Evolutionary conservation across 208 protist genomes (phyloP).

Genomic region (Wallacemonas sp.): DNA sequence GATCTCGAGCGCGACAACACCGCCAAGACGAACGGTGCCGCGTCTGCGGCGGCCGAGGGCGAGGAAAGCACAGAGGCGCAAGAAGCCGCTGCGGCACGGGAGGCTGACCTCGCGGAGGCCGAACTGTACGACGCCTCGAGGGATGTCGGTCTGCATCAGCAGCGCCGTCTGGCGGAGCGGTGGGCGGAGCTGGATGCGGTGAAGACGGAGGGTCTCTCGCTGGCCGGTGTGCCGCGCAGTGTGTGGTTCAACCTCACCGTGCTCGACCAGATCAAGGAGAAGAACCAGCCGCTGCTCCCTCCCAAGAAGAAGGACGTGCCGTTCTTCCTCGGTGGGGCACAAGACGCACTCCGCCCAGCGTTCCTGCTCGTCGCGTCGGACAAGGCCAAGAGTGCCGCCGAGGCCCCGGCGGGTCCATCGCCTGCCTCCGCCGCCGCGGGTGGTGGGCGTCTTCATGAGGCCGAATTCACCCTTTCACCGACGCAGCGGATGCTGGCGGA

Average conservation of each 20-base stretch:
- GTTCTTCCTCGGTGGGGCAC: conserved; percentile 88
- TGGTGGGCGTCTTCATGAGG: conserved; percentile 23
- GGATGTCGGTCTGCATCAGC: conserved; percentile 62
- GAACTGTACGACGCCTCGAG: conserved; percentile 65
- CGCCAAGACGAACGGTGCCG: conserved; percentile 17
- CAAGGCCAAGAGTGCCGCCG: background rate
- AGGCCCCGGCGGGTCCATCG: background rate
- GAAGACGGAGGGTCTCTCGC: conserved; percentile 52
- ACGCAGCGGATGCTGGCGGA: conserved; percentile 70
- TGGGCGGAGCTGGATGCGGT: conserved; percentile 57
- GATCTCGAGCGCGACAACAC: conserved; percentile 22
- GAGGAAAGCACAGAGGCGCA: conserved; percentile 3
- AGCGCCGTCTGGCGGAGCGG: conserved; percentile 31
- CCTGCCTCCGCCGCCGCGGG: background rate
- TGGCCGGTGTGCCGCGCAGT: conserved; percentile 66
- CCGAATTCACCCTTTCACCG: conserved; percentile 43
- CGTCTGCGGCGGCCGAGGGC: too few relatives aligned
- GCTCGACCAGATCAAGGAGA: conserved; percentile 88
- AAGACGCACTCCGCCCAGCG: conserved; percentile 73
- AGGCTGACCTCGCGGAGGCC: conserved; percentile 37
- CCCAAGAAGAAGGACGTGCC: conserved; percentile 91
- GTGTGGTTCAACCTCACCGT: conserved; percentile 85
- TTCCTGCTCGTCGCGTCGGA: conserved; percentile 72
- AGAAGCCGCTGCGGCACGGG: conserved; percentile 19
- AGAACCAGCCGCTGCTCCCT: conserved; percentile 87